Base-by-base conservation (phyloP, 192 early-diverging fungal genomes). In the Powellomyces hirtus region DNA sequence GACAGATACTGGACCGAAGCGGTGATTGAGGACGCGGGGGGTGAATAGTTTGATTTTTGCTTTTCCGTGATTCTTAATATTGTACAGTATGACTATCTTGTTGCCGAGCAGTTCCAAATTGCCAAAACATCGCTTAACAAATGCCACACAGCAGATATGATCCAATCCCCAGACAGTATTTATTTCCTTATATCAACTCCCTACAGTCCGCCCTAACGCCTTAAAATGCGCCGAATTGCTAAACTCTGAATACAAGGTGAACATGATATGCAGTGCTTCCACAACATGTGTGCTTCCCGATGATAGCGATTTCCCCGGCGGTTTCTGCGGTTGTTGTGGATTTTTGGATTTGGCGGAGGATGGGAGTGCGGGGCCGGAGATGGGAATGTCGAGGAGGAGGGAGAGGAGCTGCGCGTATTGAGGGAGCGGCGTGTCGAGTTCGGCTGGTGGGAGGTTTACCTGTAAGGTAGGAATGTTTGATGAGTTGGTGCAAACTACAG, bases 161-260 rank as follows among this genome's bases (percentile, higher is more conserved):
- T n/a, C n/a, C n/a, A n/a, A n/a, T n/a, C n/a, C n/a, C n/a, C n/a
- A n/a, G n/a, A n/a, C n/a, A n/a, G n/a, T n/a, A n/a, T n/a, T n/a
- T n/a, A n/a, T n/a, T n/a, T n/a, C n/a, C n/a, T n/a, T n/a, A n/a
- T 49, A 24, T 49, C 26, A 49, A 2, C 46, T 24, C 4, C 53
- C 53, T 4, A 16, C 53, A 4, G 29, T 29, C 14, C 53, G 53
- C 33, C 42, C 55, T 61, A 86, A 53, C 3, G 73, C 66, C 62
- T 81, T 74, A 60, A 87, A 87, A 76, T 87, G 85, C 57, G 82
- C 79, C 30, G 78, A 81, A 62, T 85, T 84, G 53, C 82, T 86
- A 55, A 87, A 87, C 56, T 85, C 85, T 11, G 77, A 71, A 62
- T 85, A 87, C 51, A 86, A 62, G 0, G 78, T 68, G 58, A 83